These are phyloP conservation scores for Phylloporus sp. DNA, from an alignment of 1,284 basidiomycete species.

Conservation along the genomic window DNA sequence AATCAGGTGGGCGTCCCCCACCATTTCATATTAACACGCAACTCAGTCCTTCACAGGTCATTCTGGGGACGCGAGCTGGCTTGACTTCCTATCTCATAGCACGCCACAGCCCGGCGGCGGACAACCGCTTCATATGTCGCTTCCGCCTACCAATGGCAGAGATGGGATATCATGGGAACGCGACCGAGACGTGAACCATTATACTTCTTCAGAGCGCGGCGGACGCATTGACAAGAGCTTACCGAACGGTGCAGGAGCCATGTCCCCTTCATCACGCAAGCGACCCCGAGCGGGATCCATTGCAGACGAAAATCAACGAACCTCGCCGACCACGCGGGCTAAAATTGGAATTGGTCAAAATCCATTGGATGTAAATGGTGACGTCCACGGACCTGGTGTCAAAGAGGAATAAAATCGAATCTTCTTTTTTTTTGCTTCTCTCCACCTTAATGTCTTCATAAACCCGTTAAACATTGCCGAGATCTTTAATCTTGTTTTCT, in stretches of 20 bases:
- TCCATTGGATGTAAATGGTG: slow-evolving; percentile 18
- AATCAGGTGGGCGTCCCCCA: slow-evolving; percentile 23
- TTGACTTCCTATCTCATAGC: slow-evolving; percentile 36
- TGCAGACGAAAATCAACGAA: slow-evolving; percentile 22
- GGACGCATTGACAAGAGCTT: slow-evolving; percentile 20
- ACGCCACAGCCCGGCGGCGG: slow-evolving; percentile 24
- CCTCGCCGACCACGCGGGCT: slow-evolving; percentile 27
- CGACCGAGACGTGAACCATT: slow-evolving; percentile 32
- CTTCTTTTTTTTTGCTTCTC: neutral
- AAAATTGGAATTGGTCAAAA: slow-evolving; percentile 21
- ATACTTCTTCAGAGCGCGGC: slow-evolving; percentile 35
- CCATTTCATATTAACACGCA: neutral
- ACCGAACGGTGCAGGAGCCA: slow-evolving; percentile 23
- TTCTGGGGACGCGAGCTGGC: slow-evolving; percentile 34
- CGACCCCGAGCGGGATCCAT: slow-evolving; percentile 30
- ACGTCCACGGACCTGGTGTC: slow-evolving; percentile 18
- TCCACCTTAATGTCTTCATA: neutral
- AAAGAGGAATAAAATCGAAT: slow-evolving; percentile 28
- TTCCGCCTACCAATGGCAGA: slow-evolving; percentile 31
- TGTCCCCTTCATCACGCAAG: slow-evolving; percentile 34
- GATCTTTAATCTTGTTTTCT: neutral
- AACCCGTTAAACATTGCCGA: neutral
- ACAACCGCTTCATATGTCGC: slow-evolving; percentile 35
- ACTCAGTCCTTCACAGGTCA: slow-evolving; percentile 25
- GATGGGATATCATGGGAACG: slow-evolving; percentile 36